A percentile compares a stretch with the other conserved stretches of the same genome.
phyloP scores from a whole-genome alignment of 345 rosid species.

The Sisymbrium altissimum region DNA sequence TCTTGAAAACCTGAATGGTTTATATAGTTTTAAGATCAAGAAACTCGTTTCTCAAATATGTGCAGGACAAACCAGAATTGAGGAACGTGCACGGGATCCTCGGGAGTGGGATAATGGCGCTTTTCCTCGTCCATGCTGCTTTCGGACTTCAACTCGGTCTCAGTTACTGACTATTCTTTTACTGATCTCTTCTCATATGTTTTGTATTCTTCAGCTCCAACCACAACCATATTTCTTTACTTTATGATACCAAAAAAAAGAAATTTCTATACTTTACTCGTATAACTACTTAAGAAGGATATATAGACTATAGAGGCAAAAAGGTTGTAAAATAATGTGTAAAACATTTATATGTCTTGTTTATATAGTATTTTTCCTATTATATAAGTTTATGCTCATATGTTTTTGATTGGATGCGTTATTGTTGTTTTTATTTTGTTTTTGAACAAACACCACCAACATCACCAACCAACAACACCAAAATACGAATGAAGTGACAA shows the following conservation, averaged over 20 bases:
- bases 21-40: not conserved
- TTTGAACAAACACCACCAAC: not conserved
- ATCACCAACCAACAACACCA: not conserved
- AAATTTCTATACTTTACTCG: no score
- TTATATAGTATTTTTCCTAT: no score
- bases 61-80: slow-evolving; percentile 76
- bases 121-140: slow-evolving; percentile 74
- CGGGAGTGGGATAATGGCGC: slow-evolving; percentile 89
- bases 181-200: slow-evolving; percentile 7
- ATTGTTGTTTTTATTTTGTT: not conserved
- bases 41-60: not conserved
- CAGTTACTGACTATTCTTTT: slow-evolving; percentile 45
- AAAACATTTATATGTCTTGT: no score
- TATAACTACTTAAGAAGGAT: not conserved
- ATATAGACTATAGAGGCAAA: not conserved
- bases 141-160: slow-evolving; percentile 90
- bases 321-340: not conserved
- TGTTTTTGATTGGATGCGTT: not conserved
- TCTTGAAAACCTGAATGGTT: not conserved
- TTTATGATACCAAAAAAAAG: no score
- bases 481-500: not conserved
- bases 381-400: no score
- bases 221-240: not conserved
- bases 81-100: slow-evolving; percentile 81
- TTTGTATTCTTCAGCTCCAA: slow-evolving; percentile 5